Evolutionary conservation across 768 basidiomycete species (phyloP).

Genomic region (Phylloporus sp.): DNA sequence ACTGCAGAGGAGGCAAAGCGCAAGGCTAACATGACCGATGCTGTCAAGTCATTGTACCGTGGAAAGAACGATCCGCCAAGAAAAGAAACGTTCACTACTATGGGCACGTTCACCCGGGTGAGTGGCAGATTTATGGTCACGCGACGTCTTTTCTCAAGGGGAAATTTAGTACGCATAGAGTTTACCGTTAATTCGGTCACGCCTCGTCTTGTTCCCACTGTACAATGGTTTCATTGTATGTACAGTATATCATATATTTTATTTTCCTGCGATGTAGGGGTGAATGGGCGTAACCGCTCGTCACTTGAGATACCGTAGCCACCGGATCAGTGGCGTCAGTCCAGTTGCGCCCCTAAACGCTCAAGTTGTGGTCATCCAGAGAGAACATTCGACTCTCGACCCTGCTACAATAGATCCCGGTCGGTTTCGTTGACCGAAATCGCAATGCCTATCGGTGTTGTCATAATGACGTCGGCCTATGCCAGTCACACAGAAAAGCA

Average conservation of each 20-base stretch:
- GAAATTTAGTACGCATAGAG: conserved; percentile 20
- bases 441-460: no score
- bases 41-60: conserved; percentile 74
- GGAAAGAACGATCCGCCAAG: conserved; percentile 48
- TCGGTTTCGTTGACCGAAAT: neutral
- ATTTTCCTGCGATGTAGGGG: neutral
- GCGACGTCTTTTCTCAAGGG: neutral
- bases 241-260: neutral
- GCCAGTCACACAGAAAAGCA: no score
- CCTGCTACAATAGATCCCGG: neutral
- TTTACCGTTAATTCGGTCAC: neutral
- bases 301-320: neutral
- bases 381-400: neutral
- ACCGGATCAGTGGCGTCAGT: no score
- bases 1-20: conserved; percentile 80
- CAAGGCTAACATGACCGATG: conserved; percentile 79
- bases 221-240: conserved; percentile 12
- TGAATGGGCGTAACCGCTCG: neutral
- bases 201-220: neutral
- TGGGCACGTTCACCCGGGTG: conserved; percentile 88
- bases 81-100: conserved; percentile 90
- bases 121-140: conserved; percentile 28
- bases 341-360: neutral
- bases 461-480: no score
- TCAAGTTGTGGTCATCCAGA: neutral